Percentiles rank a stretch among this genome's conserved stretches.
phyloP scores from a whole-genome alignment of 1,284 basidiomycete species.

The Coriolopsis trogii region DNA sequence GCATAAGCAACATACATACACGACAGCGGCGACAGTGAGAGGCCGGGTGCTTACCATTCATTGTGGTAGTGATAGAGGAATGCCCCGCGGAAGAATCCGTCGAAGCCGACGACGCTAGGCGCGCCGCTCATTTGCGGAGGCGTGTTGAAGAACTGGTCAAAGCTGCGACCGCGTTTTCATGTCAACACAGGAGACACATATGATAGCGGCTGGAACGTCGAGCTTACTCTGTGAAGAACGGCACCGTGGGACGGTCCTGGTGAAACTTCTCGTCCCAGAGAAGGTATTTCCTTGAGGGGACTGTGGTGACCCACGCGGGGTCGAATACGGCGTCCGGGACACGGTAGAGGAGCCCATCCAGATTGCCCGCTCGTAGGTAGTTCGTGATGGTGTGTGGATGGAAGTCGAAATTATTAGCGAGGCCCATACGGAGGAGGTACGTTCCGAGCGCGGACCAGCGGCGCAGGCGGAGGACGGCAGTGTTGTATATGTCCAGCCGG shows the following conservation, averaged over 20 bases:
- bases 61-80: conserved; percentile 73
- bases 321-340: conserved; percentile 74
- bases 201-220: background rate
- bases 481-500: conserved; percentile 68
- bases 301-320: conserved; percentile 66
- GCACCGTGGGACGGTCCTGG: conserved; percentile 66
- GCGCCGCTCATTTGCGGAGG: conserved; percentile 52
- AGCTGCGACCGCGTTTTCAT: conserved; percentile 43
- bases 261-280: conserved; percentile 59
- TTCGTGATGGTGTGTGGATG: conserved; percentile 68
- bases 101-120: conserved; percentile 61
- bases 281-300: conserved; percentile 3
- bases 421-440: conserved; percentile 68
- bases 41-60: conserved; percentile 42
- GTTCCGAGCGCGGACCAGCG: conserved; percentile 63
- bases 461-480: conserved; percentile 68
- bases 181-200: background rate
- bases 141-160: conserved; percentile 65
- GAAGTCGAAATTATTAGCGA: conserved; percentile 71
- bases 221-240: conserved; percentile 62
- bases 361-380: conserved; percentile 62
- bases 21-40: background rate
- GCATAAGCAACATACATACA: too few species aligned
- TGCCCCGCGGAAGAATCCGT: conserved; percentile 71
- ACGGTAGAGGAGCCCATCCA: conserved; percentile 62